Evolutionary conservation across 1,284 basidiomycete species (phyloP), one percentile per base, ranked within the genome.

Genomic region (Cutaneotrichosporon sp.): DNA sequence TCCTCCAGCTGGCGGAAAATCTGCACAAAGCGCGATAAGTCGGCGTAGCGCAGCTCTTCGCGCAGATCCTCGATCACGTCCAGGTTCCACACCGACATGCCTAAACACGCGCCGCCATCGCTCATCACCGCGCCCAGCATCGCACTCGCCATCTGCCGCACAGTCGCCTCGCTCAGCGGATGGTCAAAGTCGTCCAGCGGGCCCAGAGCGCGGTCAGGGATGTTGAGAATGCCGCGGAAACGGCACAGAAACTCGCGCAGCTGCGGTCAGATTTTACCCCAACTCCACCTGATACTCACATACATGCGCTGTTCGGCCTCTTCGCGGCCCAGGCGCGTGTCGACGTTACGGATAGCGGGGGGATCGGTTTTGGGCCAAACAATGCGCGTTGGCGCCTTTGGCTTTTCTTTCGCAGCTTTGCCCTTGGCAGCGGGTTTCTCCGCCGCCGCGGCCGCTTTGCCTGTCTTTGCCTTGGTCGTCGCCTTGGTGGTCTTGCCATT

Each of bases 121-220:
- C 61, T 51, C 51, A 42, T 51, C 54, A 73, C 63, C 23, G 64
- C 38, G 23, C 67, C 66, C 17, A 73, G 52, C 59, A 73, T 54
- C 1, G 65, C 64, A 14, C 67, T 66, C 8, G 64, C 66, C 14
- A 70, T 56, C 18, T 63, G 23, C 22, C 68, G 54, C 4, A 71
- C 68, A 18, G 58, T 67, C 3, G 68, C 61, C 50, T 73, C 70
- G 21, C 61, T 64, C 4, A 71, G 48, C 3, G 69, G 63, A 26
- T 69, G 58, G 55, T 73, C 70, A 52, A 73, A 71, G 55, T 73
- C 69, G 54, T 73, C 70, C 44, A 73, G 47, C 1, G 62, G 52
- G n/a, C 53, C 48, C 8, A 73, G 56, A 8, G 60, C 56, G 45
- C 70, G 56, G 34, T 71, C 70, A 1, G 68, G 65, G 8, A 73